These are phyloP conservation scores for Scheffersomyces spartinae DNA, from an alignment of 805 yeast species.

Conservation along the genomic window DNA sequence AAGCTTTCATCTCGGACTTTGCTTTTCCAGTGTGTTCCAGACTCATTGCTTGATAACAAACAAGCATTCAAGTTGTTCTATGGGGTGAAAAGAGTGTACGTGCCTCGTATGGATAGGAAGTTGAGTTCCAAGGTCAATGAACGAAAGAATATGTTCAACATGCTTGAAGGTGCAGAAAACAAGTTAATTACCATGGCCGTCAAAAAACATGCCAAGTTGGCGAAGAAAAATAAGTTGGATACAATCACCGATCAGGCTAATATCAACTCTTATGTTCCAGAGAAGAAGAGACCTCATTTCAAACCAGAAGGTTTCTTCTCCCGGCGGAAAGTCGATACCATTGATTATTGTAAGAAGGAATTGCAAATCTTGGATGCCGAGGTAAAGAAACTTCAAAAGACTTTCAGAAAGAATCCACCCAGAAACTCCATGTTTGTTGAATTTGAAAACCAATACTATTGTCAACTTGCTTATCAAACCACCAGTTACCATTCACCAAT, in stretches of 20 bases:
- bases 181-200: slow-evolving; percentile 48
- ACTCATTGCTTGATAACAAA: slow-evolving; percentile 55
- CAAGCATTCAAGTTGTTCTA: slow-evolving; percentile 67
- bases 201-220: slow-evolving; percentile 45
- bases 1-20: slow-evolving; percentile 72
- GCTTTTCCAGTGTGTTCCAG: slow-evolving; percentile 75
- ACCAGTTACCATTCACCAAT: slow-evolving; percentile 56
- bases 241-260: slow-evolving; percentile 33
- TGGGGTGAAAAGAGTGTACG: slow-evolving; percentile 76
- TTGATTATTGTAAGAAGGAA: slow-evolving; percentile 43
- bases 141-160: slow-evolving; percentile 48
- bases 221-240: slow-evolving; percentile 57
- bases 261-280: slow-evolving; percentile 48
- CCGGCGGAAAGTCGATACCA: slow-evolving; percentile 47
- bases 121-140: slow-evolving; percentile 44
- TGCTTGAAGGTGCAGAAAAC: slow-evolving; percentile 59
- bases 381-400: slow-evolving; percentile 42
- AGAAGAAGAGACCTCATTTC: slow-evolving; percentile 52
- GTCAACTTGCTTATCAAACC: slow-evolving; percentile 62
- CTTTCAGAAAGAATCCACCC: slow-evolving; percentile 38
- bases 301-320: slow-evolving; percentile 32
- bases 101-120: slow-evolving; percentile 52
- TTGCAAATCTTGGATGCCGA: slow-evolving; percentile 48
- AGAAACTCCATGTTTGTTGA: slow-evolving; percentile 75
- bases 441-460: slow-evolving; percentile 63